phyloP scores from a whole-genome alignment of 306 rosid genomes.

The Arachis hypogaea region DNA sequence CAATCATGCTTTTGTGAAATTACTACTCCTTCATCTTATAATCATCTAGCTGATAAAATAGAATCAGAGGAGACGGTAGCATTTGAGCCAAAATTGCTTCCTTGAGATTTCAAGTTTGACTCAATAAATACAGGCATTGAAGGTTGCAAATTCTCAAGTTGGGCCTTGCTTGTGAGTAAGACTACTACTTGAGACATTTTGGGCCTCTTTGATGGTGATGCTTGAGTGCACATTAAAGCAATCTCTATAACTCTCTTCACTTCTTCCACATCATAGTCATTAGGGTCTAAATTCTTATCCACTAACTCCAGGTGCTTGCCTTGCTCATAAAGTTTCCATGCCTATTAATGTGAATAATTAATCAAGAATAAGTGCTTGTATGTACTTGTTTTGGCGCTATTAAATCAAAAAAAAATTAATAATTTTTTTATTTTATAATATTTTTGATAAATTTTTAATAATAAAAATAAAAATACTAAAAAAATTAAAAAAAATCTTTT shows the following conservation, averaged over 20 bases:
- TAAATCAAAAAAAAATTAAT: no score
- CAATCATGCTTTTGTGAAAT: no score
- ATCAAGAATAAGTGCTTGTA: no score
- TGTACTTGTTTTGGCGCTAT: no score
- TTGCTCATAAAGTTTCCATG: conserved; percentile 62
- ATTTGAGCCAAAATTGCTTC: conserved; percentile 43
- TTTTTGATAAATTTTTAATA: no score
- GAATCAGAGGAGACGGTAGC: conserved; percentile 67
- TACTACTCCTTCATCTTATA: background rate
- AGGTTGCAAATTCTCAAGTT: conserved; percentile 39
- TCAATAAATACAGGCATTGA: conserved; percentile 63
- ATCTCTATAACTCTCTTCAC: conserved; percentile 58
- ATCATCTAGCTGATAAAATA: conserved; percentile 49
- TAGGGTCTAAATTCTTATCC: conserved; percentile 52
- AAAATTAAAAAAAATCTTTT: no score
- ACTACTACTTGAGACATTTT: conserved; percentile 66
- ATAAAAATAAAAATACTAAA: no score
- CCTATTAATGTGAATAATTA: conserved; percentile 32
- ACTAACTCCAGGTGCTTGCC: conserved; percentile 49
- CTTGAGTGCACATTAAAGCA: conserved; percentile 62
- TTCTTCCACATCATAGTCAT: conserved; percentile 56
- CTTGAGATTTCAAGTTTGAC: conserved; percentile 37
- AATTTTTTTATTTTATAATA: no score
- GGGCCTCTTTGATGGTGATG: conserved; percentile 62
- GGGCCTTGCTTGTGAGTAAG: conserved; percentile 53